Conservation (phyloP, 148 eudicot species). For the Camellia japonica region DNA sequence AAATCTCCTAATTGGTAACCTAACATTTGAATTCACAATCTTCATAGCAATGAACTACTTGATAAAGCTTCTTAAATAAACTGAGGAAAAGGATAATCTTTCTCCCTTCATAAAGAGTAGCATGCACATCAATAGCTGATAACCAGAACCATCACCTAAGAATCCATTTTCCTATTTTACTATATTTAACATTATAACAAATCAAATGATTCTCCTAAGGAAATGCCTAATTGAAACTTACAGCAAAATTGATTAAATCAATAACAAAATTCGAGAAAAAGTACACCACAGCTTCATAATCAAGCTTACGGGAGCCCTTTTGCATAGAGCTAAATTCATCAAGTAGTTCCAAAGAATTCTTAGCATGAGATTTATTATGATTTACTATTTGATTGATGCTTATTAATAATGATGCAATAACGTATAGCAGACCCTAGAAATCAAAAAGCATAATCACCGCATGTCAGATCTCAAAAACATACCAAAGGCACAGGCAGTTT, state of each 20-base stretch:
- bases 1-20: neutral
- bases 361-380: neutral
- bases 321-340: no score
- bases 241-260: neutral
- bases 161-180: neutral
- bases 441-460: neutral
- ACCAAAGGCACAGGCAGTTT: conserved; percentile 78
- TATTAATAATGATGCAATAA: neutral
- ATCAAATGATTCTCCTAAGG: neutral
- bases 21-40: neutral
- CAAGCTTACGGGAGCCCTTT: no score
- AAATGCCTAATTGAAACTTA: neutral
- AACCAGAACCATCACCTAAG: neutral
- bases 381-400: neutral
- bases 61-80: neutral
- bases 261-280: neutral
- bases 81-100: neutral
- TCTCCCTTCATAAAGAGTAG: neutral
- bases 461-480: conserved; percentile 23
- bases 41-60: neutral
- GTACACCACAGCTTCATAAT: neutral
- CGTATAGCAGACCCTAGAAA: neutral
- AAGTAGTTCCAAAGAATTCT: no score
- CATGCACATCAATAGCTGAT: neutral
- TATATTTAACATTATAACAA: neutral